Base-by-base conservation (phyloP, 805 yeast genomes). In the Myxozyma neglecta region DNA sequence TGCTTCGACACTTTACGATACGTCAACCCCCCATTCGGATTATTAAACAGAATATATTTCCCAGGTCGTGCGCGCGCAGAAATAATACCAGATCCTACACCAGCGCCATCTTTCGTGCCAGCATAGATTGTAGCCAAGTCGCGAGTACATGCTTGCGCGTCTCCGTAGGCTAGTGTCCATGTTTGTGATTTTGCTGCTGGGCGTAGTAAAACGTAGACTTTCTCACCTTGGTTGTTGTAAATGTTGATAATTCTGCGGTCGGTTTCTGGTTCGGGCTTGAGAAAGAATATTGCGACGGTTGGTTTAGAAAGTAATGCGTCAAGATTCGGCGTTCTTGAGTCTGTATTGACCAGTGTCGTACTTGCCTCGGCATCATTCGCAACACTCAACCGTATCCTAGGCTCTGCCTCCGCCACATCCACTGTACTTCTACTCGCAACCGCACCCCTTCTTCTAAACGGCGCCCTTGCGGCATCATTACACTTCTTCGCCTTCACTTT, bases 81-180 rank as follows among this genome's bases (percentile, higher is more conserved):
- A 10, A 63, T 63, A 14, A 61, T 50, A 20, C 67, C 67, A 14
- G 65, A 52, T 34, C 67, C 67, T 8, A 35, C 61, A 16, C 65
- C 67, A 24, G 42, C 55, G 1, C 65, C 65, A 37, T 57, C 59
- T 10, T 59, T 44, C 45, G 34, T 50, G 44, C 67, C 67, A 34
- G 66, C 65, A 24, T 63, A 63, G n/a, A 63, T 63, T 35, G 67
- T 63, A 10, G 67, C 67, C 13, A 63, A 29, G 36, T 61, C 62
- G 14, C 62, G 61, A 29, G 47, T 36, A 4, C 56, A 58, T 24
- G 40, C 10, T 8, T 50, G 47, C 24, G 53, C 56, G 37, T 63
- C 67, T 2, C 63, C 62, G 47, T 63, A 63, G 10, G 57, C 58
- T 6, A 63, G 56, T 14, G 67, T 61, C 67, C 67, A 63, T 10